Conservation (phyloP, 805 yeast genomes). For the Hanseniaspora valbyensis region DNA sequence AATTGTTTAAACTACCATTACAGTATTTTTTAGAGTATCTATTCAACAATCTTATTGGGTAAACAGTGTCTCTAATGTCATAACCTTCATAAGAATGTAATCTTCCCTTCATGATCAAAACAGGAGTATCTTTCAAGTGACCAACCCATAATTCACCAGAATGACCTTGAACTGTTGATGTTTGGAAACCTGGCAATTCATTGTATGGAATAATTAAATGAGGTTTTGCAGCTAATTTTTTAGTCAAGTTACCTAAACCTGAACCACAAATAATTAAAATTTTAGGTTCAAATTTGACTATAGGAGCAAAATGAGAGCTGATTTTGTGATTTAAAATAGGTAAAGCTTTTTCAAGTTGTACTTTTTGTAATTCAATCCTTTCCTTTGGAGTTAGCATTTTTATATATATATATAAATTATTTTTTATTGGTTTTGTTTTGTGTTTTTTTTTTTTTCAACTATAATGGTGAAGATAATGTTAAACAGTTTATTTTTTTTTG, state of each 20-base stretch:
- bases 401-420: neutral
- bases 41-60: constrained; percentile 71
- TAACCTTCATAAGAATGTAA: constrained; percentile 90
- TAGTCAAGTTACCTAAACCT: constrained; percentile 80
- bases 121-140: constrained; percentile 58
- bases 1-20: constrained; percentile 26
- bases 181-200: constrained; percentile 68
- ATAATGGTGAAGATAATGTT: too few relatives aligned
- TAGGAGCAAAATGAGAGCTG: constrained; percentile 9
- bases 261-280: constrained; percentile 86
- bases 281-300: constrained; percentile 35
- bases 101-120: constrained; percentile 88
- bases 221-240: constrained; percentile 31
- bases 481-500: too few relatives aligned
- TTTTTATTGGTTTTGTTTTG: neutral
- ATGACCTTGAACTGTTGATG: constrained; percentile 84
- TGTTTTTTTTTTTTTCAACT: neutral
- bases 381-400: constrained; percentile 11
- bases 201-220: constrained; percentile 48
- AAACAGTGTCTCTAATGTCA: constrained; percentile 66
- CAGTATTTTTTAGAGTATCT: constrained; percentile 39
- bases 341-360: constrained; percentile 7
- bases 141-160: constrained; percentile 77
- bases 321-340: constrained; percentile 5
- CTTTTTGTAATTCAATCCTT: constrained; percentile 3